Percentiles rank a stretch among this genome's conserved stretches.
phyloP scores from a whole-genome alignment of 805 yeast genomes.

The Barnettozyma californica region DNA sequence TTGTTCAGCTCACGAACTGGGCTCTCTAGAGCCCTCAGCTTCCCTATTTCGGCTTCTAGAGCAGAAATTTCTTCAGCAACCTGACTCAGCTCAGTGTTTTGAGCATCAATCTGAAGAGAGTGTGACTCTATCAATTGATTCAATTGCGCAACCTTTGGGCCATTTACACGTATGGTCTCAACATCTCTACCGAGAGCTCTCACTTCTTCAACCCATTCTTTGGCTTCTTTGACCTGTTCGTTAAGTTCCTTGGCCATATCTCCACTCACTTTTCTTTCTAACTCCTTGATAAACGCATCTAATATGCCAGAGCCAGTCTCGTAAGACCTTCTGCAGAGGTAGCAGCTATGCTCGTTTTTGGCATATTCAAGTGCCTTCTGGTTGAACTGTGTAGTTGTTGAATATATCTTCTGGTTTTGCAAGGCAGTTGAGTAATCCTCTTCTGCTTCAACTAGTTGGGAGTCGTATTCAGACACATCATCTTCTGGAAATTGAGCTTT shows the following conservation, averaged over 20 bases:
- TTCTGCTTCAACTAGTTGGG: constrained; percentile 50
- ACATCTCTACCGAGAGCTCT: constrained; percentile 27
- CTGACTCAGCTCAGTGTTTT: background rate
- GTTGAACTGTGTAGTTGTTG: constrained; percentile 67
- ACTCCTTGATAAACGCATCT: constrained; percentile 24
- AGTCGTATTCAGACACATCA: constrained; percentile 46
- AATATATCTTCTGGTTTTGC: constrained; percentile 61
- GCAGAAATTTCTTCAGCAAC: background rate
- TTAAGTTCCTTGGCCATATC: constrained; percentile 29
- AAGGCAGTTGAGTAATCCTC: constrained; percentile 54
- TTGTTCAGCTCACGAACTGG: constrained; percentile 33
- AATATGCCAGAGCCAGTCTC: constrained; percentile 30
- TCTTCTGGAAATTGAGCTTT: constrained; percentile 26
- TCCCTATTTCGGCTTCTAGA: background rate
- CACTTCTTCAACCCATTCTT: constrained; percentile 26
- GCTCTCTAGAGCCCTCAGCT: constrained; percentile 17
- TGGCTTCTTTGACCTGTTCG: constrained; percentile 29
- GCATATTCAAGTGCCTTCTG: constrained; percentile 64
- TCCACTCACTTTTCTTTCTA: constrained; percentile 28
- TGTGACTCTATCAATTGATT: constrained; percentile 13
- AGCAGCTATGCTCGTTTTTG: constrained; percentile 50
- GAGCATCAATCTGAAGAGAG: constrained; percentile 11
- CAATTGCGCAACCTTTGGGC: constrained; percentile 7
- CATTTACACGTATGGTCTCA: constrained; percentile 14
- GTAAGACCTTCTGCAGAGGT: constrained; percentile 68